Evolutionary conservation across 2,329 filamentous ascomycete genomes (phyloP).

Genomic region (Stachybotrys echinatus): DNA sequence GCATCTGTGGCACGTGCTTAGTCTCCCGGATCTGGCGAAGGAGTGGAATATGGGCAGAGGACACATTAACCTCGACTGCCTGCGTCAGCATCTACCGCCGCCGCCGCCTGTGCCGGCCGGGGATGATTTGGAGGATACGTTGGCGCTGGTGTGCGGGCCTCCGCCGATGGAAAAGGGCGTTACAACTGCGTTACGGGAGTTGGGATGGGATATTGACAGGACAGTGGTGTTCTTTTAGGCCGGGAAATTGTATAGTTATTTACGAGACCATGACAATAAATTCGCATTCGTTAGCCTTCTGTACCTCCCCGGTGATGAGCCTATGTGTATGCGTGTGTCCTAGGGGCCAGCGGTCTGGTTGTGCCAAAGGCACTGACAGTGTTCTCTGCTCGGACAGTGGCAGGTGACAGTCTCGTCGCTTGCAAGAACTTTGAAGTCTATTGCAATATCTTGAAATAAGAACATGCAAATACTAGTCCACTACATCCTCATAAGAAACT

Average conservation of each 20-base stretch:
- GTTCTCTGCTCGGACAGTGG: too few species aligned
- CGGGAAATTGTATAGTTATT: background rate
- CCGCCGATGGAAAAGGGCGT: constrained; percentile 58
- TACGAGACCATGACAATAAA: background rate
- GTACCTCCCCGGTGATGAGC: too few species aligned
- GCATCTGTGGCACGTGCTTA: constrained; percentile 58
- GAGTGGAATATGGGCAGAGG: constrained; percentile 55
- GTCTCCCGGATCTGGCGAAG: constrained; percentile 63
- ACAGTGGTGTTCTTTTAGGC: background rate
- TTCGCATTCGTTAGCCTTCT: too few species aligned
- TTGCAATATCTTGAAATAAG: too few species aligned
- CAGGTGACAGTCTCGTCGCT: too few species aligned
- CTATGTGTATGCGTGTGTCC: too few species aligned
- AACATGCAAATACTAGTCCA: too few species aligned
- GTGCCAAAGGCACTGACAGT: too few species aligned
- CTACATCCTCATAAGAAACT: too few species aligned
- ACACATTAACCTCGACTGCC: background rate
- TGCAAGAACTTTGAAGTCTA: too few species aligned
- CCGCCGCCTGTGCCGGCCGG: constrained; percentile 49
- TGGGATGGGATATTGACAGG: background rate
- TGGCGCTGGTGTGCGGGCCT: constrained; percentile 79
- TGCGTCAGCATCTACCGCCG: background rate
- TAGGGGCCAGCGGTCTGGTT: too few species aligned
- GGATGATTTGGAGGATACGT: constrained; percentile 42
- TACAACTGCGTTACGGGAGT: background rate